Base-by-base conservation (phyloP, 1,284 basidiomycete genomes). In the Ustilago trichophora region DNA sequence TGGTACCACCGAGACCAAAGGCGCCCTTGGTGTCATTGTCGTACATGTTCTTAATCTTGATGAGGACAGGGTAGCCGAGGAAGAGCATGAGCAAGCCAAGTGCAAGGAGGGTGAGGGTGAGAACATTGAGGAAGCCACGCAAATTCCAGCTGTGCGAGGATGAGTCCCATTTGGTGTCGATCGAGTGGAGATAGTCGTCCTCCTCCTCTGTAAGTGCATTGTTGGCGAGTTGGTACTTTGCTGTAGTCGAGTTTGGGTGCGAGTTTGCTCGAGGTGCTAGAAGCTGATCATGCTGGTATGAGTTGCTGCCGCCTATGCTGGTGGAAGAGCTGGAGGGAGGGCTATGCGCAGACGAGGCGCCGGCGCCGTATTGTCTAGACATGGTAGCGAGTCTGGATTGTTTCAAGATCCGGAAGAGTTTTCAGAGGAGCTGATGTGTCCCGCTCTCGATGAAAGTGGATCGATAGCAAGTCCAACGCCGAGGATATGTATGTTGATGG, bases 1-100 rank as follows among this genome's bases (percentile, higher is more conserved):
- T 78, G 24, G 75, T 86, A 69, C 91, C 91, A 25, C 91, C 91
- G 18, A 91, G 74, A 74, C 91, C 91, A 40, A 59, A 75, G 26
- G 62, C 73, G 18, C 69, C 70, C 24, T 66, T 62, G n/a, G 62
- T 76, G 29, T 54, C 40, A 33, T 44, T 45, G 44, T 65, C 69
- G 31, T 70, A 73, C 47, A 68, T 45, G 31, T 72, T 35, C 6
- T 53, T 48, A 24, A 76, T 38, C 25, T 80, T 66, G 42, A 76
- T 72, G 9, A 76, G 48, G 24, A 80, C 68, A 4, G 79, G 79
- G 37, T 80, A 80, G 15, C 79, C 79, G 15, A 72, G 71, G 56
- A 80, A 80, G 29, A 80, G 64, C 68, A 73, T 75, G 27, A 80
- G 26, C 24, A 80, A 49, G 26, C 45, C 71, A n/a, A 60, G 38